Base-by-base conservation (phyloP, 2,329 filamentous ascomycete species). In the Teratosphaeria destructans region DNA sequence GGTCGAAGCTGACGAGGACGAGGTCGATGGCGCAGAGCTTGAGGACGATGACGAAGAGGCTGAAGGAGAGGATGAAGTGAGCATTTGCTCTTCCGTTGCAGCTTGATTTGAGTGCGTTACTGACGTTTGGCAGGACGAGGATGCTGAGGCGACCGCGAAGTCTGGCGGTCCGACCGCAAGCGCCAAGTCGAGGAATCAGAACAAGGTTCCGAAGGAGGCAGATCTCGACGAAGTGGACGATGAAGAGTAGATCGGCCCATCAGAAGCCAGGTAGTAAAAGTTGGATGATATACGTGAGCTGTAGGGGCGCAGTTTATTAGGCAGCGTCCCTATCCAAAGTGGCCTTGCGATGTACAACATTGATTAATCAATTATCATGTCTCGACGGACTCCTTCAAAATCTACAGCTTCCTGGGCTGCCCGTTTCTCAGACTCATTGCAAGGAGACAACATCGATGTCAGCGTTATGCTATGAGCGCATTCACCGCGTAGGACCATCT, bases 191-290 rank as follows among this genome's bases (percentile, higher is more conserved):
- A 56, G 58, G 26, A 70, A 70, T 58, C 66, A 62, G n/a, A 62
- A 59, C 19, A 58, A 58, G 10, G 67, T 71, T 11, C 68, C 70
- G 34, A 69, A 71, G 62, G 68, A 71, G 60, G 62, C 63, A 14
- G 63, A 64, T 35, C 61, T 70, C 12, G 59, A 65, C 43, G 69
- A 69, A 55, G 67, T 68, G 37, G 67, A 71, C 32, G 68, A 64
- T 32, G 66, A 62, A 35, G 66, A 67, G 53, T 54, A 49, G 19
- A 10, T 19, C 34, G 59, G 60, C 34, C 16, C 6, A 19, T 5
- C 49, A 29, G 29, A 29, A 34, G 49, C 26, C 35, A 26, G 12
- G 26, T 12, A 47, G 23, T 14, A 34, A 55, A 37, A 27, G 23
- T 35, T 23, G 37, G 52, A 37, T 29, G 8, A 26, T 8, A 37